Base-by-base conservation (phyloP, 208 protist species). In the Balamuthia mandrillaris region DNA sequence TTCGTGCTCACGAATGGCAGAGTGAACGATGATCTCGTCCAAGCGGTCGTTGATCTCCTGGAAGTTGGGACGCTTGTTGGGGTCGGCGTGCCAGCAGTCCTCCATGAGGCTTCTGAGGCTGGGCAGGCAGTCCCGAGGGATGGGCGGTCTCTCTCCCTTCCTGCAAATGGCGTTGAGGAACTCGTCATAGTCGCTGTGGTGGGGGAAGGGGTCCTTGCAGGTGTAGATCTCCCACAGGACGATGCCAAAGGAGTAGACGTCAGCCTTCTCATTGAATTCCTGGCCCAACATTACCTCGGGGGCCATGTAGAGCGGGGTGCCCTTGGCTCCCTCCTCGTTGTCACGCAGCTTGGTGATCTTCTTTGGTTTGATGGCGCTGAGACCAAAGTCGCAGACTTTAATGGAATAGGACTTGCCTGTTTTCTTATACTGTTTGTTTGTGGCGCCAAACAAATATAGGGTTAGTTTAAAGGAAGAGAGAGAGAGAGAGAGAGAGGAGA, bases 221-320 rank as follows among this genome's bases (percentile, higher is more conserved):
- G 90, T 91, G 24, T 75, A 60, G 12, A 93, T 84, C 63, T 92
- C 78, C 85, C 86, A 92, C 29, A 93, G 49, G n/a, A 91, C 58
- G 31, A 93, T 86, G 12, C 86, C 81, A 85, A 93, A 93, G 85
- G 89, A 78, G 61, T 92, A 93, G 35, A 93, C 90, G 78, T 93
- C 90, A 54, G 75, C 85, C 33, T 84, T 91, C 29, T 87, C 84
- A 72, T 89, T 87, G 58, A 81, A 91, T 9, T 74, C 31, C 61
- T 88, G 81, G n/a, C 87, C 89, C 39, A 87, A 70, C 29, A 92
- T 63, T 18, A 92, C 83, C 68, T 93, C 90, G 29, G 90, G 90
- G 29, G 90, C 90, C 88, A 92, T 92, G 63, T 85, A 90, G 18
- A 84, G 66, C 51, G 88, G 88, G 16, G 88, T 91, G 18, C 82